Conservation (phyloP, 2,329 filamentous ascomycete genomes). For the Fusarium falciforme region DNA sequence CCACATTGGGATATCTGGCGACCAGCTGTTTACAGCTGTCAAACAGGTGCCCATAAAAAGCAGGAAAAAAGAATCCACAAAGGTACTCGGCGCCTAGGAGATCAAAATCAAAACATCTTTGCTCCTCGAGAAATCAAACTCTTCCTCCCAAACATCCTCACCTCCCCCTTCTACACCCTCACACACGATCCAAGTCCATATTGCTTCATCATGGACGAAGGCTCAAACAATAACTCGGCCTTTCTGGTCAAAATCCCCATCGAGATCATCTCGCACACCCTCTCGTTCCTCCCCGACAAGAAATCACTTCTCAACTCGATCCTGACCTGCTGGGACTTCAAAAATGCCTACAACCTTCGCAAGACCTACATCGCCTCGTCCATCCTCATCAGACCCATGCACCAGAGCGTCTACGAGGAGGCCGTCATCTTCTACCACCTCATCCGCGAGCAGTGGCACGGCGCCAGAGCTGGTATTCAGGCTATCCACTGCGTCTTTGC, state of each 20-base stretch:
- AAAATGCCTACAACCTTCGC: conserved; percentile 6
- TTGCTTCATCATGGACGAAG: conserved; percentile 1
- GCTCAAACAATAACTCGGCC: background rate
- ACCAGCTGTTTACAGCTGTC: background rate
- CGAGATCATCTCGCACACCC: conserved; percentile 7
- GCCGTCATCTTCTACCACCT: background rate
- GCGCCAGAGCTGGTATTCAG: background rate
- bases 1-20: background rate
- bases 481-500: conserved; percentile 6
- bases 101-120: background rate
- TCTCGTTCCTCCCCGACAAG: conserved; percentile 11
- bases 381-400: conserved; percentile 18
- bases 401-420: conserved; percentile 18
- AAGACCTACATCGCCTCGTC: conserved; percentile 3
- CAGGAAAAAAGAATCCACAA: background rate
- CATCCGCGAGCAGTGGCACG: conserved; percentile 4
- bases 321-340: background rate
- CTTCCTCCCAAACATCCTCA: background rate
- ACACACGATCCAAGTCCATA: background rate
- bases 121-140: background rate
- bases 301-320: background rate
- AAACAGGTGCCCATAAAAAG: background rate
- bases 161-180: background rate
- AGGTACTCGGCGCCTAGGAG: background rate
- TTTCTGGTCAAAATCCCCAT: background rate